Conservation (phyloP, 2,329 filamentous ascomycete species). For the Orbilia brochopaga region DNA sequence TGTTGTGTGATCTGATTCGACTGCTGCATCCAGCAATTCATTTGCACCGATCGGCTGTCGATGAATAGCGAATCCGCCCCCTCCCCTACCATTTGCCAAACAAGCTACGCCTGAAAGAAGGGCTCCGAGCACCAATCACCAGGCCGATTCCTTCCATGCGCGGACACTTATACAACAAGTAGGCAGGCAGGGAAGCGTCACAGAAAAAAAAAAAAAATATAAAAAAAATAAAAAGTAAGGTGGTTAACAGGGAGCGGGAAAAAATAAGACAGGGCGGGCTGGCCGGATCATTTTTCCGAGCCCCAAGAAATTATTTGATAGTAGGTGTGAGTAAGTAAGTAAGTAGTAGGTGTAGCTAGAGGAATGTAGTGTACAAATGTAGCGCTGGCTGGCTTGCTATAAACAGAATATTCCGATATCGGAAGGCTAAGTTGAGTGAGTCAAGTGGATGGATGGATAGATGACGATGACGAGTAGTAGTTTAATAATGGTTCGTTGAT, state of each 20-base stretch:
- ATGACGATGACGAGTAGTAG: conserved; percentile 8
- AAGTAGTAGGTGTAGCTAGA: neutral
- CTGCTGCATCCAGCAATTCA: conserved; percentile 31
- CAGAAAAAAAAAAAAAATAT: no score
- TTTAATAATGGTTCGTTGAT: no score
- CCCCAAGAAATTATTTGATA: neutral
- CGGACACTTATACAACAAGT: neutral
- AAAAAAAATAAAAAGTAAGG: neutral
- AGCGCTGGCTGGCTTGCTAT: conserved; percentile 2
- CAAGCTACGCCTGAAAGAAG: no score
- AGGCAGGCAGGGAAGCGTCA: no score
- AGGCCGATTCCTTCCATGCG: conserved; percentile 2
- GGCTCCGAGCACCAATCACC: neutral
- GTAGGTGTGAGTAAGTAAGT: neutral
- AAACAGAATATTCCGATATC: conserved; percentile 25
- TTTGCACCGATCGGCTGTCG: conserved; percentile 44
- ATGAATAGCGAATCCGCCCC: conserved; percentile 2
- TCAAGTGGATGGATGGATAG: conserved; percentile 2
- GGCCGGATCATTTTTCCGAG: neutral
- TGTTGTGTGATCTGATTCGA: conserved; percentile 15
- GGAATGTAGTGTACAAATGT: neutral
- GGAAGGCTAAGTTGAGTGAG: neutral
- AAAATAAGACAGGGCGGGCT: neutral
- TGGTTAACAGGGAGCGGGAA: neutral
- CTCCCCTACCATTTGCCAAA: neutral